Percentiles rank a stretch among this genome's conserved stretches.
Conservation (phyloP, 192 early-diverging fungal species). For the Umbelopsis isabellina region DNA sequence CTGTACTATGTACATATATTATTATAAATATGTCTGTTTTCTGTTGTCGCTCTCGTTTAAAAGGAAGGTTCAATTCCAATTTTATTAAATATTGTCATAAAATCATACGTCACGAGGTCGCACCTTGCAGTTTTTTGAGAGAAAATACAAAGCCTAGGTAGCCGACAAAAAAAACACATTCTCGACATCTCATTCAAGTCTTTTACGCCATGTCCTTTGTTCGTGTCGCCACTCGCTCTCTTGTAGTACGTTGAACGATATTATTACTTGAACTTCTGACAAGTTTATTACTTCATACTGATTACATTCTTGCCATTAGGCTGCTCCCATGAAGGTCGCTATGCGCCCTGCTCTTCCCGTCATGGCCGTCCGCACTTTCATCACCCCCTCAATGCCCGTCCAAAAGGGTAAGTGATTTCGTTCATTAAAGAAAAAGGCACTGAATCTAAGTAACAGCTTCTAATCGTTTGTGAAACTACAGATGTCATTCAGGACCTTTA, state of each 20-base stretch:
- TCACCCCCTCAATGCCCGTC: slow-evolving; percentile 46
- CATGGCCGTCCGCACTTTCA: slow-evolving; percentile 58
- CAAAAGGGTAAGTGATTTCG: slow-evolving; percentile 48
- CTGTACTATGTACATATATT: too few species aligned
- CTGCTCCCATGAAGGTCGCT: slow-evolving; percentile 29
- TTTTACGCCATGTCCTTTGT: slow-evolving; percentile 18
- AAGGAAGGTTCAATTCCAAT: too few species aligned
- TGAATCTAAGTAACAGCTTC: background rate
- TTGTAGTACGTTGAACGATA: slow-evolving; percentile 11
- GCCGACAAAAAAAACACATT: slow-evolving; percentile 8
- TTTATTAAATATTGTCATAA: background rate
- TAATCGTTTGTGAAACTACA: slow-evolving; percentile 13
- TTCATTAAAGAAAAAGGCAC: background rate
- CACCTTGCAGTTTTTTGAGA: background rate
- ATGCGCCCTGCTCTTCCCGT: slow-evolving; percentile 49
- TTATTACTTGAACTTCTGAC: background rate
- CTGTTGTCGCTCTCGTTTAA: too few species aligned
- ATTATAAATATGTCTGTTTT: too few species aligned
- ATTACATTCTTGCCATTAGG: slow-evolving; percentile 3
- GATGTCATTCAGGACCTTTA: slow-evolving; percentile 56
- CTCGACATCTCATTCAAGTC: slow-evolving; percentile 13
- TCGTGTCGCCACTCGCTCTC: slow-evolving; percentile 23
- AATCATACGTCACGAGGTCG: background rate
- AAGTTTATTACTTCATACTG: background rate
- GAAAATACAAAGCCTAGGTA: background rate